Evolutionary conservation across 2,329 filamentous ascomycete species (phyloP), one percentile per base, ranked within the genome.

Genomic region (Rhynchosporium agropyri): DNA sequence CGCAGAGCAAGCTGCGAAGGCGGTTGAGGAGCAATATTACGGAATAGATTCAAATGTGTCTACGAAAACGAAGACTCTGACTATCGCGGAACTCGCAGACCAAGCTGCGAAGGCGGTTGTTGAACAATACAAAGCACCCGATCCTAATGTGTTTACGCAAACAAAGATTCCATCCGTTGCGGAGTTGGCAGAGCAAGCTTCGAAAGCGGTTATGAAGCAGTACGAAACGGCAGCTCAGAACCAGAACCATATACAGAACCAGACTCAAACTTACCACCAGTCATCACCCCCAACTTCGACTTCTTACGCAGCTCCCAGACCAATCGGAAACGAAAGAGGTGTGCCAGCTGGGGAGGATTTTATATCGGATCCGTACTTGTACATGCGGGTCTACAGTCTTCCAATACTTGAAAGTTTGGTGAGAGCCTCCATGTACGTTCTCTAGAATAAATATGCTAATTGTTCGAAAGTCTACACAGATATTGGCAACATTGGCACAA

Each of bases 371-470:
- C 72, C 71, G 12, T 67, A 73, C 51, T 55, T 73, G 3, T 70
- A 70, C 40, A 71, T 86, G 65, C 83, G 84, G 69, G 80, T 85
- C 26, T 81, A 87, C 67, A 86, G 84, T 71, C 72, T 88, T 38
- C 81, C 84, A 9, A 83, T 87, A 38, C 74, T 88, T 28, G 84
- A 88, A 64, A 87, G 85, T 65, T 71, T 87, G 71, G 84, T 86
- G 76, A 69, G 80, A 73, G 29, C 28, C 42, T 15, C 12, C 4
- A 26, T 36, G 10, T n/a, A 40, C 51, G 46, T 58, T 4, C 15
- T 49, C 29, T 28, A 61, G 33, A 49, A 50, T 29, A 42, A 38
- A 38, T 51, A 57, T 42, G 31, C 62, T 68, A 60, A 70, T 29
- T 61, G 28, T 40, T 49, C 1, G 54, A 31, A 68, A 87, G 82